phyloP scores from a whole-genome alignment of 2,329 filamentous ascomycete genomes.

The Aureobasidium subglaciale region DNA sequence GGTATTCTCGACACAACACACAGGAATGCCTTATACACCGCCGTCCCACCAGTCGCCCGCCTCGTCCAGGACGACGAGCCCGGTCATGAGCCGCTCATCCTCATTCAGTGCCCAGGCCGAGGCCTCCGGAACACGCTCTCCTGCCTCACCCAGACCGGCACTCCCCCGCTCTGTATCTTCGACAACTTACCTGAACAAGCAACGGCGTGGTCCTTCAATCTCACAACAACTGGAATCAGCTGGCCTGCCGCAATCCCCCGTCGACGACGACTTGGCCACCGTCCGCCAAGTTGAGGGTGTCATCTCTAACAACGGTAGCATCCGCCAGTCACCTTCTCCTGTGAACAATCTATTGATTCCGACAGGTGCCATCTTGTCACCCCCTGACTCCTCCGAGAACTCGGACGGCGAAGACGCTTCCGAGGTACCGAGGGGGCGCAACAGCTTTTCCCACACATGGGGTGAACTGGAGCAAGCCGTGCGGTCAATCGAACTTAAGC shows the following conservation, averaged over 20 bases:
- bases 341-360: conserved; percentile 71
- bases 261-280: conserved; percentile 11
- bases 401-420: conserved; percentile 72
- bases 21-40: conserved; percentile 83
- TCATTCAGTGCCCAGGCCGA: conserved; percentile 41
- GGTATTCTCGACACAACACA: conserved; percentile 27
- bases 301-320: conserved; percentile 46
- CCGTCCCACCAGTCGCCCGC: conserved; percentile 59
- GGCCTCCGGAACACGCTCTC: conserved; percentile 28
- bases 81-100: conserved; percentile 43
- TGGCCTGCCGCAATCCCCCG: conserved; percentile 11
- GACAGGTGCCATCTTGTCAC: conserved; percentile 78
- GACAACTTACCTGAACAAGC: conserved; percentile 54
- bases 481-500: conserved; percentile 64
- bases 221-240: conserved; percentile 26
- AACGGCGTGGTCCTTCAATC: conserved; percentile 52
- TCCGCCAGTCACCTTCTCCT: conserved; percentile 80
- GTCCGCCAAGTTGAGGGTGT: not conserved
- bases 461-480: conserved; percentile 75
- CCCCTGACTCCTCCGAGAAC: conserved; percentile 74
- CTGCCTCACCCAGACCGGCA: conserved; percentile 36
- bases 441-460: conserved; percentile 39
- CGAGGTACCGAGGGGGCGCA: conserved; percentile 32
- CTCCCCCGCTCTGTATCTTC: conserved; percentile 52
- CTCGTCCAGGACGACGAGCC: conserved; percentile 48